Percentiles rank a stretch among this genome's conserved stretches.
These are phyloP conservation scores for Russula sp. DNA, from an alignment of 768 basidiomycete species.

Conservation along the genomic window DNA sequence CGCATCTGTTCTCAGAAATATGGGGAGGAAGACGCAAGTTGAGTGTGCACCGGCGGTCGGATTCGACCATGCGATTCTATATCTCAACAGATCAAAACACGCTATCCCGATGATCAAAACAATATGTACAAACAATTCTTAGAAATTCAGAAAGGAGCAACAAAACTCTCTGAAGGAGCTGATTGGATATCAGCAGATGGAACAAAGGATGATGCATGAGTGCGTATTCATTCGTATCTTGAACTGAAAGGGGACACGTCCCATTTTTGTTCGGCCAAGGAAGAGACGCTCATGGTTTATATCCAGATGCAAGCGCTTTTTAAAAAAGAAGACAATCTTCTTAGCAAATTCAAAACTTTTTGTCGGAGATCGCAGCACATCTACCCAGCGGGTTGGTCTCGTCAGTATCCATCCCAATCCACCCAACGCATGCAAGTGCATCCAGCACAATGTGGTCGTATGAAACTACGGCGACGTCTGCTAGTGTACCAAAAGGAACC, in stretches of 20 bases:
- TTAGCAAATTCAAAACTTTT: conserved; percentile 78
- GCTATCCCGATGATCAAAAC: conserved; percentile 85
- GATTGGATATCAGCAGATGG: conserved; percentile 25
- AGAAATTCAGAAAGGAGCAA: conserved; percentile 79
- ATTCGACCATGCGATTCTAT: conserved; percentile 94
- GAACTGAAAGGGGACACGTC: conserved; percentile 3
- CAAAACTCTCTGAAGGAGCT: conserved; percentile 44
- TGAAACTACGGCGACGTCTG: conserved; percentile 15
- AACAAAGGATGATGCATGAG: conserved; percentile 67
- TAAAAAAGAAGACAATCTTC: conserved; percentile 74
- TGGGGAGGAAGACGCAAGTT: conserved; percentile 43
- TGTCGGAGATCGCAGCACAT: conserved; percentile 59
- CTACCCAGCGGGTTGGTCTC: conserved; percentile 42
- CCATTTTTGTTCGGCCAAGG: neutral
- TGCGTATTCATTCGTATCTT: conserved; percentile 40
- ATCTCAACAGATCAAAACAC: conserved; percentile 96
- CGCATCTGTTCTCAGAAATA: conserved; percentile 30
- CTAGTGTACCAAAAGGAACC: conserved; percentile 26
- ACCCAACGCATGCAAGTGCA: conserved; percentile 38
- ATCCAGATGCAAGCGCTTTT: conserved; percentile 77
- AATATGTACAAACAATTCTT: conserved; percentile 82
- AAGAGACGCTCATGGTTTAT: conserved; percentile 47
- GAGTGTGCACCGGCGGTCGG: conserved; percentile 60
- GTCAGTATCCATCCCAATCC: conserved; percentile 53
- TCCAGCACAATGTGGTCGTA: conserved; percentile 33